Conservation (phyloP, 2,329 filamentous ascomycete genomes). For the Teratosphaeria pseudoeucalypti region DNA sequence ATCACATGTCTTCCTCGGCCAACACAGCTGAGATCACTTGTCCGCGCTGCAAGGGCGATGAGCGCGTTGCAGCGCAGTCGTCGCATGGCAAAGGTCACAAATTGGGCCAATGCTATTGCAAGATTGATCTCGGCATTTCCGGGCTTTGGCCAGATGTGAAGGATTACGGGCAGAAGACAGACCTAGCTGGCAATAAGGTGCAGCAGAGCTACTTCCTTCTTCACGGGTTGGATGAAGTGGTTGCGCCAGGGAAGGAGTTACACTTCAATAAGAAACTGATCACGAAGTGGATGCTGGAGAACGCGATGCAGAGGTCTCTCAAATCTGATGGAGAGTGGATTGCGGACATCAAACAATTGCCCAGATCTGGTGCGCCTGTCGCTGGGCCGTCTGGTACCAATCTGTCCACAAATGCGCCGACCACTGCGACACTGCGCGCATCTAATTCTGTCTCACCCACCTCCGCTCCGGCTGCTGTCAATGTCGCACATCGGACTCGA, state of each 20-base stretch:
- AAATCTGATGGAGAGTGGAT: neutral
- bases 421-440: no score
- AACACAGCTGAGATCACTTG: neutral
- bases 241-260: neutral
- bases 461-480: no score
- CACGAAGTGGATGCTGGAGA: neutral
- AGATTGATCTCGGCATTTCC: neutral
- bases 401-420: no score
- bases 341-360: neutral
- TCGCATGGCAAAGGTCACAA: neutral
- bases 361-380: no score
- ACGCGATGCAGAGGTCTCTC: neutral
- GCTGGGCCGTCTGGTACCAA: no score
- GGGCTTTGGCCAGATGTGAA: neutral
- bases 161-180: neutral
- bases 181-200: neutral
- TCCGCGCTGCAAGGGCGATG: neutral
- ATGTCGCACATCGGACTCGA: no score
- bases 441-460: no score
- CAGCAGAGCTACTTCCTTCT: neutral
- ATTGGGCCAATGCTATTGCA: neutral
- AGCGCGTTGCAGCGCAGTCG: neutral
- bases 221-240: neutral
- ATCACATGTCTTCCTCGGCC: neutral
- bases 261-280: neutral